These are phyloP conservation scores for Populus hybrid DNA, from an alignment of 441 rosid species.

Conservation along the genomic window DNA sequence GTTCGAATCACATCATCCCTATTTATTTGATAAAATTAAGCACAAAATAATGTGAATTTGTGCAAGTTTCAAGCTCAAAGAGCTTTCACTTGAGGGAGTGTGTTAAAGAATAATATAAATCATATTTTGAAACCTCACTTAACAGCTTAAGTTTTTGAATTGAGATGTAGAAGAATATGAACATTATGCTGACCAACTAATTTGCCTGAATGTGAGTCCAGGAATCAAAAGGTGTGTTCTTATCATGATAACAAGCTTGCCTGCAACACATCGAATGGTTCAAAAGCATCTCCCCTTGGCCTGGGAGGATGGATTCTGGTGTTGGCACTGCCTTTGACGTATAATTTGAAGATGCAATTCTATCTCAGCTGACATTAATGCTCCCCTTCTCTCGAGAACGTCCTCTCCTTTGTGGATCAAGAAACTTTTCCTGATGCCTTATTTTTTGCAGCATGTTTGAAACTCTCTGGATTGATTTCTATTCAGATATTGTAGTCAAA, in stretches of 20 bases:
- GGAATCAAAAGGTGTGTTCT: constrained; percentile 53
- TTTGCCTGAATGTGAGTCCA: constrained; percentile 11
- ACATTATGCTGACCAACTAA: background rate
- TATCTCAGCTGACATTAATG: background rate
- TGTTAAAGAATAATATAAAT: too few relatives aligned
- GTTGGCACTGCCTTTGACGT: constrained; percentile 24
- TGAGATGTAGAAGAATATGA: background rate
- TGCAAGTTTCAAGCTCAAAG: too few relatives aligned
- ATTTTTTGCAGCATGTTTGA: background rate
- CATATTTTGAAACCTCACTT: too few relatives aligned
- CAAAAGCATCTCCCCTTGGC: constrained; percentile 16
- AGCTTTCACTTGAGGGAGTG: too few relatives aligned
- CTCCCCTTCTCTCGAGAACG: too few relatives aligned
- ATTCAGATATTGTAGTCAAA: background rate
- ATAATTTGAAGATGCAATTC: constrained; percentile 18
- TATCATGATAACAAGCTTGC: constrained; percentile 37
- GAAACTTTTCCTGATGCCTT: too few relatives aligned
- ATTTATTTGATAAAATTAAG: too few relatives aligned
- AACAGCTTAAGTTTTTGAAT: too few relatives aligned
- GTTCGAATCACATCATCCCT: too few relatives aligned
- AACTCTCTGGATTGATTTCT: background rate
- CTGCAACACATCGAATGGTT: constrained; percentile 38
- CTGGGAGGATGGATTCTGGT: constrained; percentile 33
- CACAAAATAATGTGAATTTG: too few relatives aligned
- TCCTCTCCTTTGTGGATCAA: too few relatives aligned